These are phyloP conservation scores for Ceratobasidium sp. DNA, from an alignment of 1,284 basidiomycete genomes.

Conservation along the genomic window DNA sequence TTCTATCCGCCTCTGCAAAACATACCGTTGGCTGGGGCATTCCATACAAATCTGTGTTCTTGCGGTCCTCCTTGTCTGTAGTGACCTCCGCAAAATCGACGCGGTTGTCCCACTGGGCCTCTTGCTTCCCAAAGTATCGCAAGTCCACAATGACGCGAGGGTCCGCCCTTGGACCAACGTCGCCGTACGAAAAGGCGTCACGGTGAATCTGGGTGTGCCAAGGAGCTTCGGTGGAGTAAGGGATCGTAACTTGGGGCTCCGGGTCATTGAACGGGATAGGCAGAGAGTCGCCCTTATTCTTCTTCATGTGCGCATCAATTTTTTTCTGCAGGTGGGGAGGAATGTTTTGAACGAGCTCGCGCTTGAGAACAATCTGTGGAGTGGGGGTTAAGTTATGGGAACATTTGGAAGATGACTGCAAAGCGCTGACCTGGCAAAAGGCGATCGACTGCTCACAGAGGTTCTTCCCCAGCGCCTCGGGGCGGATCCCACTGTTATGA, in stretches of 20 bases:
- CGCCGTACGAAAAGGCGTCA: slow-evolving; percentile 53
- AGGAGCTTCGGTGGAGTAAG: slow-evolving; percentile 48
- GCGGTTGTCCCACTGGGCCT: slow-evolving; percentile 47
- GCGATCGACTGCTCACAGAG: slow-evolving; percentile 41
- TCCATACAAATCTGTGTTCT: slow-evolving; percentile 51
- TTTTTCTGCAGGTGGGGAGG: neutral
- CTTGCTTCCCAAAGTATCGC: slow-evolving; percentile 48
- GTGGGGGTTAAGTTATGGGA: no score
- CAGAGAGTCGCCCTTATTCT: slow-evolving; percentile 51
- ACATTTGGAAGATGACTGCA: no score
- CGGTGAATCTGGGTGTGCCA: slow-evolving; percentile 53
- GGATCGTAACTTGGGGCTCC: slow-evolving; percentile 54
- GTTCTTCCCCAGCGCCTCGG: slow-evolving; percentile 7
- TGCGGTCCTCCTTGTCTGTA: slow-evolving; percentile 19
- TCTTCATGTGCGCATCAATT: slow-evolving; percentile 49
- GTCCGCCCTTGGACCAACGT: slow-evolving; percentile 47
- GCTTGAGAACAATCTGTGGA: slow-evolving; percentile 25
- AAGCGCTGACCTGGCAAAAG: slow-evolving; percentile 39
- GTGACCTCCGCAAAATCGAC: slow-evolving; percentile 49
- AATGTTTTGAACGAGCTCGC: neutral
- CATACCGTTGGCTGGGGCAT: slow-evolving; percentile 55
- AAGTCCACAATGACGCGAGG: slow-evolving; percentile 51
- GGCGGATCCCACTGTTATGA: slow-evolving; percentile 31
- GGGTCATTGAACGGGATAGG: slow-evolving; percentile 51
- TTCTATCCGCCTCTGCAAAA: neutral